Evolutionary conservation across 257 asterid species (phyloP).

Genomic region (Sherardia arvensis): DNA sequence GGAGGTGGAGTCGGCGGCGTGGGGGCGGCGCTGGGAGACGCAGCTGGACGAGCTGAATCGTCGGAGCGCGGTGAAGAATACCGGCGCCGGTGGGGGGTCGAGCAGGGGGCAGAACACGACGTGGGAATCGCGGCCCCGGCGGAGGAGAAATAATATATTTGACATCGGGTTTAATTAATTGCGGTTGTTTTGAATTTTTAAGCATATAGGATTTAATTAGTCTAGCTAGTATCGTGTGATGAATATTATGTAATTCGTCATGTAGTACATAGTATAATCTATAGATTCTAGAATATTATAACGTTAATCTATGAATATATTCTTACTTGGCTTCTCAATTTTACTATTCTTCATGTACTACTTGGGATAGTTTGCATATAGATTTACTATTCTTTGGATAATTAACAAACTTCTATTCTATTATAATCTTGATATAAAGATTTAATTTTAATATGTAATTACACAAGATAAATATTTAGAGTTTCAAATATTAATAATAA

Average conservation of each 20-base stretch:
- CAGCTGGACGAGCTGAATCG: conserved; percentile 37
- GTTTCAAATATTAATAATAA: no score
- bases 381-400: no score
- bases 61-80: conserved; percentile 9
- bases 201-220: neutral
- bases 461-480: no score
- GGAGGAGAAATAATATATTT: conserved; percentile 9
- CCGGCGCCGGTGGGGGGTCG: neutral
- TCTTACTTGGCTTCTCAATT: neutral
- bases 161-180: conserved; percentile 4
- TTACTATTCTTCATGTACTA: neutral
- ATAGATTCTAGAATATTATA: neutral
- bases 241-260: neutral
- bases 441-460: no score
- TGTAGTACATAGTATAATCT: neutral
- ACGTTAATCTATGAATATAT: no score
- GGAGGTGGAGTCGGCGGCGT: conserved; percentile 25
- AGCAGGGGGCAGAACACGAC: conserved; percentile 20
- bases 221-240: neutral
- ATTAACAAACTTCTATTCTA: no score
- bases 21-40: conserved; percentile 24
- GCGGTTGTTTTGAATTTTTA: neutral
- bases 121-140: conserved; percentile 42
- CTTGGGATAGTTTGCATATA: no score
- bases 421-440: no score